Evolutionary conservation across 495 filamentous ascomycete genomes (phyloP), one percentile per base, ranked within the genome.

Genomic region (Trichoderma erinaceum): DNA sequence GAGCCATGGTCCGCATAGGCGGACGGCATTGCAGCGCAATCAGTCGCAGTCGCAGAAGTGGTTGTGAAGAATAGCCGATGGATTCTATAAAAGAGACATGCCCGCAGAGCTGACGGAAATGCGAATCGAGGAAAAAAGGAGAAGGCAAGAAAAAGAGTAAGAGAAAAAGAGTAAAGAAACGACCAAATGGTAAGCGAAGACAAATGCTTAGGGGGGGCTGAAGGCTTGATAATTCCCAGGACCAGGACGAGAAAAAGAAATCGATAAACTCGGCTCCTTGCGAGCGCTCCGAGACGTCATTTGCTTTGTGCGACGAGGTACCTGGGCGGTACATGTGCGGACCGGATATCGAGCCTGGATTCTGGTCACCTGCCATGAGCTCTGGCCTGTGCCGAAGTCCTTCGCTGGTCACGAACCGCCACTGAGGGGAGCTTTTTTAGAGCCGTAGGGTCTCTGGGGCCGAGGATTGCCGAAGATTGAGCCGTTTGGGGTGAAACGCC

Each of bases 1-100:
- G 82, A 73, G 75, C 73, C 82, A 82, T 85, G 76, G 71, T 78
- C 77, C 68, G 78, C 70, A 72, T 80, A 74, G 67, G 79, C 80
- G 78, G 78, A 73, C 77, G 82, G 77, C 79, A 83, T 84, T 75
- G 56, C 25, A 25, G 56, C 27, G 56, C 23, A 61, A 56, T 15
- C 44, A 48, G 44, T n/a, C 44, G 44, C 44, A n/a, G 44, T 48
- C 4, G 44, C 44, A 16, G 44, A 48, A n/a, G 13, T 48, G 4
- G 44, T 48, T 16, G 44, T 38, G 35, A 48, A 3, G 7, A n/a
- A 48, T n/a, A 11, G 44, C 44, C 44, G 44, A 48, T 16, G n/a
- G n/a, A 15, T n/a, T n/a, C 44, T 48, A 48, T 48, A n/a, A 48
- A n/a, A 48, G 12, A 15, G 44, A 48, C 44, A 48, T 48, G 44